phyloP scores from a whole-genome alignment of 1,284 basidiomycete genomes.

The Uromyces viciae-fabae region DNA sequence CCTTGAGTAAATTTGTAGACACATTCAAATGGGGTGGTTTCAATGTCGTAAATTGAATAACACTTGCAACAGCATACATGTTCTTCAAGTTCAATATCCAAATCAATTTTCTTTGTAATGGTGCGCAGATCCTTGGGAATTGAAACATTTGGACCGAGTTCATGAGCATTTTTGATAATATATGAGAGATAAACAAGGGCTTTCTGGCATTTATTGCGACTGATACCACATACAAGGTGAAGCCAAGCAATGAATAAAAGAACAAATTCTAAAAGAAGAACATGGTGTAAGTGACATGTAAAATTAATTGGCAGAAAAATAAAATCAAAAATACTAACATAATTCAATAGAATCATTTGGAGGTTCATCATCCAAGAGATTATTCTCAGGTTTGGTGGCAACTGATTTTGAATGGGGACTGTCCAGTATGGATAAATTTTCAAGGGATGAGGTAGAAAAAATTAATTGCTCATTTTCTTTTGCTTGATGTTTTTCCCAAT shows the following conservation, averaged over 20 bases:
- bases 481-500: background rate
- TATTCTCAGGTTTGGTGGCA: too few species aligned
- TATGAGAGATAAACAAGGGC: background rate
- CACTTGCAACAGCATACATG: background rate
- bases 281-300: background rate
- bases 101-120: background rate
- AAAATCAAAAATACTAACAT: background rate
- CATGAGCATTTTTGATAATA: background rate
- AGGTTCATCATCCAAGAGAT: background rate
- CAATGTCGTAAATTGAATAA: slow-evolving; percentile 18
- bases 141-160: background rate
- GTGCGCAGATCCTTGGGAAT: slow-evolving; percentile 24
- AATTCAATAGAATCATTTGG: background rate
- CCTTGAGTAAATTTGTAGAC: background rate
- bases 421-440: background rate
- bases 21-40: background rate
- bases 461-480: background rate
- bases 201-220: background rate
- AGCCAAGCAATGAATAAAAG: slow-evolving; percentile 13
- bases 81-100: background rate
- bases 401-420: background rate
- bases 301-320: background rate
- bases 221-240: slow-evolving; percentile 16
- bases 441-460: background rate
- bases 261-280: background rate